phyloP scores from a whole-genome alignment of 1,284 basidiomycete genomes.

The Leucocoprinus gongylophorus region DNA sequence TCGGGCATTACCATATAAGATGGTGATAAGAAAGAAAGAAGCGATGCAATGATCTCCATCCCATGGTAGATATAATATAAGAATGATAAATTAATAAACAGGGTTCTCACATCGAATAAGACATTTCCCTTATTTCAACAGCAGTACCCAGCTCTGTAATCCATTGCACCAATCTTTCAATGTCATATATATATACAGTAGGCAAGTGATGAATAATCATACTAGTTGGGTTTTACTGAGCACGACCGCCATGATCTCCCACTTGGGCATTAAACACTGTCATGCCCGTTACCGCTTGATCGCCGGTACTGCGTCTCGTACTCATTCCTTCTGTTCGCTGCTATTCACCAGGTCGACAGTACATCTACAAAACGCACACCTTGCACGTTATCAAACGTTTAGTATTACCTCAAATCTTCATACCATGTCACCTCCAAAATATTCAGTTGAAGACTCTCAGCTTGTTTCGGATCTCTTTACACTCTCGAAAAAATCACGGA shows the following conservation, averaged over 20 bases:
- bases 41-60: no score
- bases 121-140: no score
- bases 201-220: not conserved
- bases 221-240: not conserved
- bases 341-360: not conserved
- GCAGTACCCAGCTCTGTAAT: no score
- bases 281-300: not conserved
- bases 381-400: not conserved
- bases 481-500: constrained; percentile 47
- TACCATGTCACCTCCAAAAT: not conserved
- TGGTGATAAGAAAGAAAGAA: no score
- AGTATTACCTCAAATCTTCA: not conserved
- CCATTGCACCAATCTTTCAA: no score
- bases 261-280: not conserved
- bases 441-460: constrained; percentile 39
- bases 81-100: no score
- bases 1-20: no score
- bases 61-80: no score
- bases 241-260: not conserved
- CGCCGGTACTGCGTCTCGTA: not conserved
- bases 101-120: no score
- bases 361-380: not conserved
- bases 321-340: not conserved
- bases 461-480: constrained; percentile 47
- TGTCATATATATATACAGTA: no score